phyloP scores from a whole-genome alignment of 768 basidiomycete genomes.

The Tricholomella constricta region DNA sequence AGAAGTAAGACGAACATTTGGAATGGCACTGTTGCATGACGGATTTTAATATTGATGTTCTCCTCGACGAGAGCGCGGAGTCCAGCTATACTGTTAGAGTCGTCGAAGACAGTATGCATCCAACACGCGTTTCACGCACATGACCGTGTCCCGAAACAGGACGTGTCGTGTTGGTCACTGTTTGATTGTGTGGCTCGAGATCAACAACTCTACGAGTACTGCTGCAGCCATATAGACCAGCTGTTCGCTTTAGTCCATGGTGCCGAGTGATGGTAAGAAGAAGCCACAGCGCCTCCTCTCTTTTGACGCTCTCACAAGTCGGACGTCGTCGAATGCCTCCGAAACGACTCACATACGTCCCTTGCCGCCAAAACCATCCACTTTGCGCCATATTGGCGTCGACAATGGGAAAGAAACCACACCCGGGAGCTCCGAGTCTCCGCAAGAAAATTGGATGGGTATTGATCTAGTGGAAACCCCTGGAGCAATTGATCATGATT shows the following conservation, averaged over 20 bases:
- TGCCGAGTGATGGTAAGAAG: constrained; percentile 16
- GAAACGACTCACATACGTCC: constrained; percentile 10
- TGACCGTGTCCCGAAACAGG: not conserved
- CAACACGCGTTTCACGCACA: no score
- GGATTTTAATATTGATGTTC: constrained; percentile 25
- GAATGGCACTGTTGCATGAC: no score
- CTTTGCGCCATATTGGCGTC: constrained; percentile 6
- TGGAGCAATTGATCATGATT: not conserved
- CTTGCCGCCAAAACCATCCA: constrained; percentile 2
- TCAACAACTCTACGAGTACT: not conserved
- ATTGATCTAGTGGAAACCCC: constrained; percentile 8
- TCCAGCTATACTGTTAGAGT: constrained; percentile 11
- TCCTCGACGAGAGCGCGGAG: constrained; percentile 24
- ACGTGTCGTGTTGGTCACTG: not conserved
- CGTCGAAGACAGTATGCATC: not conserved
- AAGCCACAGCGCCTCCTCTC: constrained; percentile 26
- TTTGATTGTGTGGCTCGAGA: not conserved
- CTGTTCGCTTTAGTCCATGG: constrained; percentile 6
- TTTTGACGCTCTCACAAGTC: constrained; percentile 22
- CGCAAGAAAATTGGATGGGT: constrained; percentile 14
- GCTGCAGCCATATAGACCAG: not conserved
- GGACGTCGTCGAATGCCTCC: not conserved
- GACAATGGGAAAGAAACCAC: constrained; percentile 6
- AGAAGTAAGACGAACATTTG: no score
- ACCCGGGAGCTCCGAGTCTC: not conserved